These are phyloP conservation scores for Maudiozyma saulgeensis DNA, from an alignment of 805 yeast genomes.

Conservation along the genomic window DNA sequence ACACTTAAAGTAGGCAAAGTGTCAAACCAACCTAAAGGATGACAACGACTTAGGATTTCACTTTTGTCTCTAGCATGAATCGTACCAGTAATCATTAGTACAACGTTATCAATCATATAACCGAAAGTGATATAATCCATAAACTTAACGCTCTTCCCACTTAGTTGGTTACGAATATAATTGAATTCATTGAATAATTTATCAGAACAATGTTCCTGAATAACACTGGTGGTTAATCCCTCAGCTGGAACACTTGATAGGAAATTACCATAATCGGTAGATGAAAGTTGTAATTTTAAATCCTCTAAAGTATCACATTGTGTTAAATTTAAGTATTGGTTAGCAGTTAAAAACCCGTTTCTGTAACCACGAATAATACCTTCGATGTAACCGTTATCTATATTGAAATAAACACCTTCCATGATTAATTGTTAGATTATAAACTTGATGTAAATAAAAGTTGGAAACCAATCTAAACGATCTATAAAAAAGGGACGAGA, in stretches of 20 bases:
- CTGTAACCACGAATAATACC: constrained; percentile 93
- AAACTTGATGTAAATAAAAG: not conserved
- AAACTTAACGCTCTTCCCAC: constrained; percentile 68
- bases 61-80: constrained; percentile 86
- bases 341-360: constrained; percentile 63
- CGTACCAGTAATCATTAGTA: constrained; percentile 93
- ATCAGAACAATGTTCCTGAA: constrained; percentile 67
- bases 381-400: constrained; percentile 85
- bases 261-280: constrained; percentile 93
- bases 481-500: too few relatives aligned
- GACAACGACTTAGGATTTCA: constrained; percentile 84
- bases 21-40: constrained; percentile 98
- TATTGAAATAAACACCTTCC: constrained; percentile 92
- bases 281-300: constrained; percentile 82
- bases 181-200: constrained; percentile 77
- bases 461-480: too few relatives aligned
- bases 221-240: constrained; percentile 75
- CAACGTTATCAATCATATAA: constrained; percentile 96
- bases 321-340: constrained; percentile 84
- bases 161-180: constrained; percentile 75
- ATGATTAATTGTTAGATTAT: constrained; percentile 31
- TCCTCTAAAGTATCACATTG: constrained; percentile 96
- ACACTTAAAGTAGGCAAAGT: constrained; percentile 90
- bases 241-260: constrained; percentile 66
- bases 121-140: constrained; percentile 91